Conservation (phyloP, 805 yeast species). For the Sungouiozyma ichnusensis region DNA sequence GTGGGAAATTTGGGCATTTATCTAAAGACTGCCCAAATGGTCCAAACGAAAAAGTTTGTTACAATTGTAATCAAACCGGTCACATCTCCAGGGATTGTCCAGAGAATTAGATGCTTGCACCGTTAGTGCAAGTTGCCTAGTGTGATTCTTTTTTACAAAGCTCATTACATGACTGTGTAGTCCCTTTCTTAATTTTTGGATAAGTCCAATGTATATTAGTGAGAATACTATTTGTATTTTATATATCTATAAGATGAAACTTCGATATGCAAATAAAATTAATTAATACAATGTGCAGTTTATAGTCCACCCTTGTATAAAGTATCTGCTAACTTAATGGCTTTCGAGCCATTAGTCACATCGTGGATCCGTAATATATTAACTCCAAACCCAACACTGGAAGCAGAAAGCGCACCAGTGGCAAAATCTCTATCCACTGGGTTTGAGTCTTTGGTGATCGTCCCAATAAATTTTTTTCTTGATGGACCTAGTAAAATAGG, state of each 20-base stretch:
- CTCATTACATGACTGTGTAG: conserved; percentile 1
- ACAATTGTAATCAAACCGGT: conserved; percentile 49
- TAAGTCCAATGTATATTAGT: not conserved
- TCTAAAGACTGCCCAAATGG: conserved; percentile 68
- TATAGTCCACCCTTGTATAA: too few species aligned
- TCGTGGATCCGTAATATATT: conserved; percentile 89
- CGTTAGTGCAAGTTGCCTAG: not conserved
- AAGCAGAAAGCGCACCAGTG: conserved; percentile 64
- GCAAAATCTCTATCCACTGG: conserved; percentile 62
- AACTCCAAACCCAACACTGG: conserved; percentile 61
- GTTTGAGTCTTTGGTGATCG: conserved; percentile 44
- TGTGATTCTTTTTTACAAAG: not conserved
- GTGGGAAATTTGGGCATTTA: conserved; percentile 85
- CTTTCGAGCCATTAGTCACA: conserved; percentile 47
- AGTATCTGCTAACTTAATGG: conserved; percentile 53
- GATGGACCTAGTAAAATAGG: conserved; percentile 81
- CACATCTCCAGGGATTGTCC: conserved; percentile 80
- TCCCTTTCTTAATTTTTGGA: not conserved
- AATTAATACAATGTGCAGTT: too few species aligned
- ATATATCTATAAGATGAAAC: not conserved
- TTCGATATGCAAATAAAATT: not conserved
- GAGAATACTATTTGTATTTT: not conserved
- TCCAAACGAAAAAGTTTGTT: conserved; percentile 40
- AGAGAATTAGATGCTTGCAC: conserved; percentile 2
- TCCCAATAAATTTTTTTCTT: conserved; percentile 78